phyloP scores from a whole-genome alignment of 208 protist species.

The Trypanosoma platydactyli region DNA sequence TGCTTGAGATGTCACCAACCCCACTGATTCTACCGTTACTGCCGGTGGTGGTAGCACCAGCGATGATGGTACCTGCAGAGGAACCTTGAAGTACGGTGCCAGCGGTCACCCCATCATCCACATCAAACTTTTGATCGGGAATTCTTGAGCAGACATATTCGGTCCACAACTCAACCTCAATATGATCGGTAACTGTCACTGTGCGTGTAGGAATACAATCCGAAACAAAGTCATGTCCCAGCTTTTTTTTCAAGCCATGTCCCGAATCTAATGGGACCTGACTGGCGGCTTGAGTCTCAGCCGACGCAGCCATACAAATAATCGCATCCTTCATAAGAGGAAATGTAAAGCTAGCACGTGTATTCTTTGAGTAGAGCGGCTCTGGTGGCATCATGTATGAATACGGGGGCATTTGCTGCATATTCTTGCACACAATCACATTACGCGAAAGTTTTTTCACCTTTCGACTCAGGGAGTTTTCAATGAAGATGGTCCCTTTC shows the following conservation, averaged over 20 bases:
- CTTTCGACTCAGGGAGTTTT: slow-evolving; percentile 53
- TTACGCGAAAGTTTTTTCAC: slow-evolving; percentile 65
- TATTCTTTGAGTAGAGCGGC: slow-evolving; percentile 65
- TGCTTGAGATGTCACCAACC: neutral
- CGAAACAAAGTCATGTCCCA: slow-evolving; percentile 39
- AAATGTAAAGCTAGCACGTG: slow-evolving; percentile 53
- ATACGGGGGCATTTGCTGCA: slow-evolving; percentile 61
- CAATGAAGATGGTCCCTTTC: slow-evolving; percentile 59
- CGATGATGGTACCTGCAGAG: neutral
- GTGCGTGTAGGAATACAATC: slow-evolving; percentile 56
- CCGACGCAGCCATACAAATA: slow-evolving; percentile 55
- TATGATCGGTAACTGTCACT: slow-evolving; percentile 54
- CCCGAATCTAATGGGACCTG: neutral
- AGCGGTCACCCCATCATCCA: neutral
- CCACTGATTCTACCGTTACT: neutral
- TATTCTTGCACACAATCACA: slow-evolving; percentile 43
- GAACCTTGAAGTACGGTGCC: neutral
- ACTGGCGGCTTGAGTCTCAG: neutral
- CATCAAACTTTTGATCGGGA: slow-evolving; percentile 11
- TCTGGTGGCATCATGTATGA: slow-evolving; percentile 76
- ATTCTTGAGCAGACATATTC: slow-evolving; percentile 65
- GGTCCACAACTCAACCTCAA: slow-evolving; percentile 75
- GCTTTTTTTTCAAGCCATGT: slow-evolving; percentile 10
- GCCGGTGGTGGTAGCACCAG: no score
- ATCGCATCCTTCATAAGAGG: slow-evolving; percentile 73